Evolutionary conservation across 305 asterid genomes (phyloP).

Genomic region (Striga hermonthica): DNA sequence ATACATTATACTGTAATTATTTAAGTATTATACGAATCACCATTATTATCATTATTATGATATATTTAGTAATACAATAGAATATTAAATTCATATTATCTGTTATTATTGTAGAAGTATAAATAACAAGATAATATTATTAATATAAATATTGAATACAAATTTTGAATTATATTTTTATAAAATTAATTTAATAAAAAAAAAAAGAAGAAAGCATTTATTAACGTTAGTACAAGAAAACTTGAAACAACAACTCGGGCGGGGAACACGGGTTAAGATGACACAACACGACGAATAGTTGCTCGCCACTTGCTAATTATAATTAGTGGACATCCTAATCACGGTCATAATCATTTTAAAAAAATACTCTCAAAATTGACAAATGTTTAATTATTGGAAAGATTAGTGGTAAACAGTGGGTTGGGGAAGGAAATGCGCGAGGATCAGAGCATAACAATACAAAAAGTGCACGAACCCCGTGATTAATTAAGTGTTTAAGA

Average conservation of each 20-base stretch:
- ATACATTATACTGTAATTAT: too few relatives aligned
- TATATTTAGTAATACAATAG: too few relatives aligned
- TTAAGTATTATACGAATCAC: too few relatives aligned
- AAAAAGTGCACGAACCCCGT: conserved; percentile 48
- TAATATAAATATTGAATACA: too few relatives aligned
- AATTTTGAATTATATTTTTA: too few relatives aligned
- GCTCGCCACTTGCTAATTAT: conserved; percentile 31
- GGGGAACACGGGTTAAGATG: conserved; percentile 22
- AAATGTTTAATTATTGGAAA: conserved; percentile 12
- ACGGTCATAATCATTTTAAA: neutral
- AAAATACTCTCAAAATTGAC: neutral
- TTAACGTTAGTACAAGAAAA: conserved; percentile 6
- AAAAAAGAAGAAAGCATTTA: too few relatives aligned
- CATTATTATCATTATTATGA: too few relatives aligned
- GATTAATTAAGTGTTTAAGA: conserved; percentile 23
- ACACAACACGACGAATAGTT: conserved; percentile 12
- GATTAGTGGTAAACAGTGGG: conserved; percentile 21
- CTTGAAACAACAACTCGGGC: conserved; percentile 9
- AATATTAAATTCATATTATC: too few relatives aligned
- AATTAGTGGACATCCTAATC: conserved; percentile 24
- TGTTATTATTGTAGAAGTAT: too few relatives aligned
- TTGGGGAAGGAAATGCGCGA: conserved; percentile 36
- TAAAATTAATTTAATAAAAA: too few relatives aligned
- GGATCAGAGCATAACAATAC: conserved; percentile 32
- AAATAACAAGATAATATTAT: too few relatives aligned